Evolutionary conservation across 352 stramenopile species (phyloP).

Genomic region (Phytophthora sp.): DNA sequence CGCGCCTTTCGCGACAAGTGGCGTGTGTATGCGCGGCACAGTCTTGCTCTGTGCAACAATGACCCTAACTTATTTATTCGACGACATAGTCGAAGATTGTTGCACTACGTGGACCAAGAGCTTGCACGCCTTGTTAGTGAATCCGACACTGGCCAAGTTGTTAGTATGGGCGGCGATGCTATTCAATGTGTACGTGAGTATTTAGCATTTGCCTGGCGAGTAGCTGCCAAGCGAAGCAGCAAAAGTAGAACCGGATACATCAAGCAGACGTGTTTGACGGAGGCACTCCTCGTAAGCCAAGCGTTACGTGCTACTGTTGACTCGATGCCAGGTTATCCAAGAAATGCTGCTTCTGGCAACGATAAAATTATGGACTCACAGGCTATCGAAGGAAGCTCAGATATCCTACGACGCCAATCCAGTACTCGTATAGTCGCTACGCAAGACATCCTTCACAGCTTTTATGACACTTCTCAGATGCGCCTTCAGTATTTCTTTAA

Average conservation of each 20-base stretch:
- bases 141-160: neutral
- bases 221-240: slow-evolving; percentile 38
- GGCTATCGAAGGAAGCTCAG: neutral
- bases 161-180: neutral
- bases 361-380: slow-evolving; percentile 1
- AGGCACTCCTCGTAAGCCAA: slow-evolving; percentile 50
- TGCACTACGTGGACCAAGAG: slow-evolving; percentile 25
- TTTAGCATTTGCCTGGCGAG: slow-evolving; percentile 46
- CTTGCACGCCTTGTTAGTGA: slow-evolving; percentile 9
- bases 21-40: slow-evolving; percentile 36
- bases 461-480: slow-evolving; percentile 34
- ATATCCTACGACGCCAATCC: neutral
- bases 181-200: slow-evolving; percentile 48
- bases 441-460: slow-evolving; percentile 18
- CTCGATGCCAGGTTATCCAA: slow-evolving; percentile 19
- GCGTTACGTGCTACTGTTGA: slow-evolving; percentile 32
- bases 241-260: neutral
- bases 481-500: slow-evolving; percentile 1
- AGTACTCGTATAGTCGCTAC: neutral
- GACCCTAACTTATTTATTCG: slow-evolving; percentile 64
- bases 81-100: slow-evolving; percentile 26
- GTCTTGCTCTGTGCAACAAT: slow-evolving; percentile 49
- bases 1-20: slow-evolving; percentile 38
- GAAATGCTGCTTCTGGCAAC: neutral
- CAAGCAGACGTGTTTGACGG: slow-evolving; percentile 41